These are phyloP conservation scores for Mortierella sp. DNA, from an alignment of 371 early-diverging fungal species.

Conservation along the genomic window DNA sequence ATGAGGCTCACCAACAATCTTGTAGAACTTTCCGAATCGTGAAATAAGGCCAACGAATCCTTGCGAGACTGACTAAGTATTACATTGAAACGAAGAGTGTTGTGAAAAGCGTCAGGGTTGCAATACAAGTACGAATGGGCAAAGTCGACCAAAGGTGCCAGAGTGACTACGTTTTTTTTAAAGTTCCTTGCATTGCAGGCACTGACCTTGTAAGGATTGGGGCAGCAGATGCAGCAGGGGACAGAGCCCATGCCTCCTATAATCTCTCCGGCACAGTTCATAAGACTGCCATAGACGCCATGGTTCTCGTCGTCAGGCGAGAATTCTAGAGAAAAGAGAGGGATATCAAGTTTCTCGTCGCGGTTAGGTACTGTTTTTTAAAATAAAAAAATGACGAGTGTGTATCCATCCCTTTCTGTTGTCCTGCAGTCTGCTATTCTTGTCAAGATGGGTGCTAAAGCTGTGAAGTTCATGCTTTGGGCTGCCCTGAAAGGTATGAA, in stretches of 20 bases:
- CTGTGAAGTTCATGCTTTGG: not conserved
- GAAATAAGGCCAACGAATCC: conserved; percentile 84
- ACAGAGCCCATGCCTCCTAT: conserved; percentile 54
- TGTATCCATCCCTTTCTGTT: not conserved
- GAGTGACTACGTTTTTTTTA: conserved; percentile 9
- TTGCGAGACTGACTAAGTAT: conserved; percentile 30
- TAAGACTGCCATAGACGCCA: conserved; percentile 47
- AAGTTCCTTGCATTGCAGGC: conserved; percentile 58
- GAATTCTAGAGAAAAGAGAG: conserved; percentile 19
- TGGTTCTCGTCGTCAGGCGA: conserved; percentile 54
- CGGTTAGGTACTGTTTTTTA: not conserved
- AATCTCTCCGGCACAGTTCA: conserved; percentile 36
- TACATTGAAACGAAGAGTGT: no score
- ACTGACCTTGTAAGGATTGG: conserved; percentile 81
- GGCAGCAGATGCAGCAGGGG: conserved; percentile 78
- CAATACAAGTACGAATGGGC: not conserved
- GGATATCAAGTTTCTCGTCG: not conserved
- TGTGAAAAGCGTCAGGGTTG: not conserved
- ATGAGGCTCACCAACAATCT: conserved; percentile 65
- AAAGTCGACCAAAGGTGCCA: not conserved
- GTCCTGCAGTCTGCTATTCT: not conserved
- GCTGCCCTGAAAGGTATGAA: not conserved
- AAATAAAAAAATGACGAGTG: not conserved
- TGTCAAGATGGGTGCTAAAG: not conserved
- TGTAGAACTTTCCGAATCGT: conserved; percentile 90